A percentile compares a stretch with the other conserved stretches of the same genome.
These are phyloP conservation scores for Trichosanthes cucumerina DNA, from an alignment of 306 rosid genomes.

Conservation along the genomic window DNA sequence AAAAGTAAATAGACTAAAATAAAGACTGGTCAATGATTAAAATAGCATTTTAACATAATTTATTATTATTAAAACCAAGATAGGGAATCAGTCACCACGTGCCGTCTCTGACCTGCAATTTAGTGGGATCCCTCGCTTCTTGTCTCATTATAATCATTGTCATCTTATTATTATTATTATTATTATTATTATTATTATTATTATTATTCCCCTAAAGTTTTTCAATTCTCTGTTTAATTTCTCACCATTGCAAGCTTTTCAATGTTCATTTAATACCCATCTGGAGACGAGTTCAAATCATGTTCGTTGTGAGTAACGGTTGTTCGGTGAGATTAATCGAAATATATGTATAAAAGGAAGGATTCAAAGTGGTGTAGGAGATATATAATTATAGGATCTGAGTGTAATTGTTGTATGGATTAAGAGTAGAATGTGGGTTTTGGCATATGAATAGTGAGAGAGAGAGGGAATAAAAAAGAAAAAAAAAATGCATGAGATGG, in stretches of 20 bases:
- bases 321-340: neutral
- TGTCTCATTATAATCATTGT: conserved; percentile 3
- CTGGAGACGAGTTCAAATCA: neutral
- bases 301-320: neutral
- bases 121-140: conserved; percentile 5
- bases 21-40: too few relatives aligned
- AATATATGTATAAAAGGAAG: too few relatives aligned
- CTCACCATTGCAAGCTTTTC: neutral
- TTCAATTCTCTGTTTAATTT: neutral
- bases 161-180: neutral
- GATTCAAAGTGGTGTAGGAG: too few relatives aligned
- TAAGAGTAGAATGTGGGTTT: too few relatives aligned
- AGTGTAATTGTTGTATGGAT: too few relatives aligned
- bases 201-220: neutral
- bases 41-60: too few relatives aligned
- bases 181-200: neutral
- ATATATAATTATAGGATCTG: too few relatives aligned
- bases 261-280: neutral
- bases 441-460: neutral
- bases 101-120: conserved; percentile 5
- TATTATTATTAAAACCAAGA: neutral
- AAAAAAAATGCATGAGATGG: neutral
- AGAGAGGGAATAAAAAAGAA: neutral
- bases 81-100: conserved; percentile 8
- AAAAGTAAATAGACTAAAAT: too few relatives aligned